Evolutionary conservation across 1,139 yeast genomes (phyloP).

Genomic region (Entelexis sorbosivorans): DNA sequence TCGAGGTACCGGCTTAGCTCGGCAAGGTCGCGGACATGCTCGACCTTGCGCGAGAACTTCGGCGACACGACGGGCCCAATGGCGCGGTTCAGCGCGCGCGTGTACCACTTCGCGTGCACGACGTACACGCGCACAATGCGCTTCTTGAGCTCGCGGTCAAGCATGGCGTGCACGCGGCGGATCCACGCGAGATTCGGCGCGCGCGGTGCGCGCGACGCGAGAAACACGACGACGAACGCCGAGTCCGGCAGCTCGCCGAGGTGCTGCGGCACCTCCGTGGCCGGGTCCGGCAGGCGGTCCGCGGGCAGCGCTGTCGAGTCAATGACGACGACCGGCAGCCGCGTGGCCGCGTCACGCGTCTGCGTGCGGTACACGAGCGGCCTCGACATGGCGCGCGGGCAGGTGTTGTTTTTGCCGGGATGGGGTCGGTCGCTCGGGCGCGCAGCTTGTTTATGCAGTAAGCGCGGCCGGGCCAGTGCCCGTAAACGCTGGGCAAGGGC

Average conservation of each 20-base stretch:
- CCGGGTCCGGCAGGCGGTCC: conserved; percentile 29
- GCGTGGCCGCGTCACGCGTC: conserved; percentile 45
- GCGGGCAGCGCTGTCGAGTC: conserved; percentile 53
- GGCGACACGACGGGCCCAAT: conserved; percentile 40
- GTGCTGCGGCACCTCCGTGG: conserved; percentile 24
- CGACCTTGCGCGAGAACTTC: conserved; percentile 36
- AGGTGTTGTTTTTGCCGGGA: too few relatives aligned
- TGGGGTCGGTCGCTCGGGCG: too few relatives aligned
- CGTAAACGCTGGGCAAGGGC: background rate
- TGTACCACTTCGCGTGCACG: conserved; percentile 88
- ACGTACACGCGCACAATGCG: conserved; percentile 54
- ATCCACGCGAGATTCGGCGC: conserved; percentile 63
- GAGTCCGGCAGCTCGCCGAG: conserved; percentile 38
- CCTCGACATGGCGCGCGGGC: conserved; percentile 11
- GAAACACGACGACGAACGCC: conserved; percentile 57
- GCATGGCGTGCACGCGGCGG: conserved; percentile 56
- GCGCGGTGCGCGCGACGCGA: conserved; percentile 61
- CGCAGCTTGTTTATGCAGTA: background rate
- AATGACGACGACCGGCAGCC: conserved; percentile 56
- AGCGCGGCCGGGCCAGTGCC: background rate
- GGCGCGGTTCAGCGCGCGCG: conserved; percentile 58
- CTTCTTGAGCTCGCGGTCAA: conserved; percentile 49
- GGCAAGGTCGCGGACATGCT: conserved; percentile 45
- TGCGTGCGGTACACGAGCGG: conserved; percentile 16
- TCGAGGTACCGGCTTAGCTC: conserved; percentile 58